Conservation (phyloP, 768 basidiomycete genomes). For the Mrakia gelida region DNA sequence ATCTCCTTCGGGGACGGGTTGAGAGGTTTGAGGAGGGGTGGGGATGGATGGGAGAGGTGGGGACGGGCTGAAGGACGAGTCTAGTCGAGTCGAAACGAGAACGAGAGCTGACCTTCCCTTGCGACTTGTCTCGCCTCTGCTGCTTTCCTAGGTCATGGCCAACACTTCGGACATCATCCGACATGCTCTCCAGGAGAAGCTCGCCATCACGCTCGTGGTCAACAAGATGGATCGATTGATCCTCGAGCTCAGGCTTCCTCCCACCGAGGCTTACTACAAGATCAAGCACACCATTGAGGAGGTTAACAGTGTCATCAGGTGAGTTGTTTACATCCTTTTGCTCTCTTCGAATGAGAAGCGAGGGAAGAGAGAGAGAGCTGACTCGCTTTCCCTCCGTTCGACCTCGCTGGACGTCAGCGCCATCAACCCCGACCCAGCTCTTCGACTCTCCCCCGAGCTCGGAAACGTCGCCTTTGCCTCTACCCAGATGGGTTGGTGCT, state of each 20-base stretch:
- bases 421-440: slow-evolving; percentile 81
- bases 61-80: neutral
- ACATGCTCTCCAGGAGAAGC: slow-evolving; percentile 75
- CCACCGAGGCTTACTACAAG: slow-evolving; percentile 95
- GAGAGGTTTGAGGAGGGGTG: neutral
- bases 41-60: neutral
- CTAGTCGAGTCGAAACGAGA: too few species aligned
- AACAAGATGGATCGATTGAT: slow-evolving; percentile 99
- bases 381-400: neutral
- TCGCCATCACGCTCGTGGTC: slow-evolving; percentile 85
- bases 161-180: slow-evolving; percentile 82
- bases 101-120: neutral
- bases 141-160: slow-evolving; percentile 68
- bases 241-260: slow-evolving; percentile 90
- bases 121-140: slow-evolving; percentile 19
- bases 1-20: neutral
- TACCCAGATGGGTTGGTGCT: slow-evolving; percentile 96
- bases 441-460: slow-evolving; percentile 85
- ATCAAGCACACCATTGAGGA: slow-evolving; percentile 99
- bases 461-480: slow-evolving; percentile 98
- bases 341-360: neutral
- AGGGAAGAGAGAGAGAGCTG: too few species aligned
- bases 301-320: slow-evolving; percentile 94
- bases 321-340: slow-evolving; percentile 33
- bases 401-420: slow-evolving; percentile 37